Percentiles rank a stretch among this genome's conserved stretches.
phyloP scores from a whole-genome alignment of 768 basidiomycete species.

The Hypholoma sublateritium region DNA sequence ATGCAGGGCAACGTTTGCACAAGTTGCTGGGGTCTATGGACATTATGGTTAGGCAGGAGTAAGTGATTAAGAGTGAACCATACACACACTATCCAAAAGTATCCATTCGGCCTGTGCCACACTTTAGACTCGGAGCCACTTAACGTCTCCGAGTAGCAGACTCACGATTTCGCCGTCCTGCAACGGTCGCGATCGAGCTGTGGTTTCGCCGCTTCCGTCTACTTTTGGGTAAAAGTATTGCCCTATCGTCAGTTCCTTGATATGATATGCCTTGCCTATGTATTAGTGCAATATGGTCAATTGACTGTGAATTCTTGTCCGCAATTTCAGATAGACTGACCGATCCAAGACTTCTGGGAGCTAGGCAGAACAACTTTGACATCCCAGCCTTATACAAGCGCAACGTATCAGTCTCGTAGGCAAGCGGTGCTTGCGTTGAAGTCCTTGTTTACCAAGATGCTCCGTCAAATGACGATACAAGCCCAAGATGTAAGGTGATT shows the following conservation, averaged over 20 bases:
- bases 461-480: conserved; percentile 62
- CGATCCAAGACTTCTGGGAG: conserved; percentile 88
- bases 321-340: conserved; percentile 36
- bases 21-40: conserved; percentile 82
- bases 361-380: conserved; percentile 81
- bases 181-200: conserved; percentile 59
- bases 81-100: conserved; percentile 75
- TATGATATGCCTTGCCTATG: conserved; percentile 85
- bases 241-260: conserved; percentile 69
- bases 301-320: background rate
- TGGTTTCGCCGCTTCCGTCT: conserved; percentile 72
- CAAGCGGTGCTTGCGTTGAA: conserved; percentile 7
- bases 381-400: conserved; percentile 57
- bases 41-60: background rate
- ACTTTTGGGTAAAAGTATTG: conserved; percentile 74
- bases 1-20: conserved; percentile 87
- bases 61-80: background rate
- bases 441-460: conserved; percentile 48
- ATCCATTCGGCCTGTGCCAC: conserved; percentile 76
- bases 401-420: background rate
- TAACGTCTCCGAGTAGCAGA: conserved; percentile 3
- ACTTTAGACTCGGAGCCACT: background rate
- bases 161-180: conserved; percentile 69
- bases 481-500: conserved; percentile 77
- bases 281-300: conserved; percentile 1